Base-by-base conservation (phyloP, 306 rosid genomes). In the Prunus dulcis region DNA sequence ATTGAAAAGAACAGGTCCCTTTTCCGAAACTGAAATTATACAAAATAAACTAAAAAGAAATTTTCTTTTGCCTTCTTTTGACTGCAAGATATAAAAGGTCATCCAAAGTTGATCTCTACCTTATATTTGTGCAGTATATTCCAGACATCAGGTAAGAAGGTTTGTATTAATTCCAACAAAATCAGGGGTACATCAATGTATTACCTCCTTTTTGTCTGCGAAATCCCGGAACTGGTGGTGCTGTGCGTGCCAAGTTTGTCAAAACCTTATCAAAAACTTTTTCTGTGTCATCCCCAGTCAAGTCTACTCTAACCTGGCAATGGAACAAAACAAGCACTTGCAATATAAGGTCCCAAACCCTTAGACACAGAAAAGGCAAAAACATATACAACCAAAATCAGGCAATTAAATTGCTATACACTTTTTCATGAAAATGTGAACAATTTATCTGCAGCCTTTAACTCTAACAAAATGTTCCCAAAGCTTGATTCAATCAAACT, bases 181-280 rank as follows among this genome's bases (percentile, higher is more conserved):
- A 38, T 17, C 52, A 55, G 43, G 50, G 49, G 6, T 2, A 9
- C 14, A 38, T 46, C 56, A 67, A 2, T 34, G 52, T 18, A 27
- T 52, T 85, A 93, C 98, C 98, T 88, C 98, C 97, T 81, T 93
- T 93, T 77, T 79, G 88, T 79, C 80, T 80, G 56, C 94, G 94
- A 85, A 93, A 93, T 83, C 97, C 98, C 0, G 97, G 97, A 77
- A 90, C 84, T 0, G 96, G 96, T 6, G 98, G 97, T 18, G 94
- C 97, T 7, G 87, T 80, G 55, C 84, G 87, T 43, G 89, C 93
- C 78, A 93, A 89, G 77, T 85, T 83, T 71, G 74, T 46, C 73
- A 93, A 84, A 78, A 85, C 86, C 77, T 57, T 74, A 64, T 88
- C 92, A 73, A 88, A 93, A 70, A 90, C 87, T 82, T 67, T 87